Base-by-base conservation (phyloP, 495 filamentous ascomycete genomes). In the Aspergillus biplanus region DNA sequence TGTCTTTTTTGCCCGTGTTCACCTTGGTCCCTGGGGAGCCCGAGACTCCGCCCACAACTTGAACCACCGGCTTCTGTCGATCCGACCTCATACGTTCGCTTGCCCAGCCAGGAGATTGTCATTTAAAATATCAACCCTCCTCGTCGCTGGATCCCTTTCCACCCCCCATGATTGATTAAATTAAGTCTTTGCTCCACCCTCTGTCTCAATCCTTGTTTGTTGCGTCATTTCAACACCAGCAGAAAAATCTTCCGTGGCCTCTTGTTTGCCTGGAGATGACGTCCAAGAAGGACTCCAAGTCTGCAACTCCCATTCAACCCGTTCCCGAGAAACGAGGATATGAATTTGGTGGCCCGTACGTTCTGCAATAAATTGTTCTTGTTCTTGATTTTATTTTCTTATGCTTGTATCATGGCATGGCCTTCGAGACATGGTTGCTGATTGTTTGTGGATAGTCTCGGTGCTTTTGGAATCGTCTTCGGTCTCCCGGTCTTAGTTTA, bases 311-410 rank as follows among this genome's bases (percentile, higher is more conserved):
- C n/a, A 64, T 76, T 11, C 77, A 80, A 56, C 71, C 75, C 5
- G 79, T 78, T 16, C 76, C 77, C 6, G 78, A 80, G 59, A 82
- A 79, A 63, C 78, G 83, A 63, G 83, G 87, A 62, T 96, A 96
- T 76, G 91, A 95, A 66, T 96, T 97, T 67, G 83, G 83, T 66
- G 93, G 93, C 67, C 93, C 92, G 93, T 96, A 84, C 80, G 92
- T 89, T 50, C 48, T 61, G 33, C 13, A 12, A 27, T 33, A 33
- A 3, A 33, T 54, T 39, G 32, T 18, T 59, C 55, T 57, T 44
- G 46, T 65, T 59, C 69, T 76, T 21, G 72, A 27, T 27, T 27
- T 27, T 27, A 27, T 27, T 27, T 27, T 27, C 21, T 27, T 27
- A 27, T 27, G 21, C 21, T 27, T 27, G 21, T 27, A 27, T 27